Evolutionary conservation across 768 basidiomycete species (phyloP).

Genomic region (Suillus americanus): DNA sequence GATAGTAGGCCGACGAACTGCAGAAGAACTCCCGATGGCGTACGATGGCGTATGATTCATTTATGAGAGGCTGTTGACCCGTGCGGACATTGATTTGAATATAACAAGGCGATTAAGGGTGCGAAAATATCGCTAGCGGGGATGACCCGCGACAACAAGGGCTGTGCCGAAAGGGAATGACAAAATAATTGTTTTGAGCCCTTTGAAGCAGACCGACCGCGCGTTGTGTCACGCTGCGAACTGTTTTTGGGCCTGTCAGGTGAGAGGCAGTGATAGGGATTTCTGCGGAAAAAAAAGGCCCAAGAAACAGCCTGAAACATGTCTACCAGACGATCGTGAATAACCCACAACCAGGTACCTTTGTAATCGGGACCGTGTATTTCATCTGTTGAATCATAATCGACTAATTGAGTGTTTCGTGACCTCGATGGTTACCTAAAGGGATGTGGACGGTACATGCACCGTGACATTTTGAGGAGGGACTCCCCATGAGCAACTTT

Average conservation of each 20-base stretch:
- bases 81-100: constrained; percentile 32
- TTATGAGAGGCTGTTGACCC: constrained; percentile 13
- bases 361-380: neutral
- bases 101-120: constrained; percentile 38
- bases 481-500: constrained; percentile 17
- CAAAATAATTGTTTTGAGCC: constrained; percentile 3
- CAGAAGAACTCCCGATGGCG: constrained; percentile 13
- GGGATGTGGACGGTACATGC: constrained; percentile 44
- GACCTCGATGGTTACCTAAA: constrained; percentile 26
- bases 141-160: constrained; percentile 27
- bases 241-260: neutral
- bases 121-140: constrained; percentile 37
- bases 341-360: neutral
- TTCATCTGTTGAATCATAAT: neutral
- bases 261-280: neutral
- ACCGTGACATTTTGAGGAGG: constrained; percentile 40
- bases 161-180: constrained; percentile 16
- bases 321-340: neutral
- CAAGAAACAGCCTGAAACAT: neutral
- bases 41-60: constrained; percentile 15
- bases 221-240: neutral
- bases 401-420: neutral
- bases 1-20: constrained; percentile 1
- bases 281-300: neutral
- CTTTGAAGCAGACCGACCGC: neutral